Conservation (phyloP, 345 rosid species). For the Aurinia saxatilis region DNA sequence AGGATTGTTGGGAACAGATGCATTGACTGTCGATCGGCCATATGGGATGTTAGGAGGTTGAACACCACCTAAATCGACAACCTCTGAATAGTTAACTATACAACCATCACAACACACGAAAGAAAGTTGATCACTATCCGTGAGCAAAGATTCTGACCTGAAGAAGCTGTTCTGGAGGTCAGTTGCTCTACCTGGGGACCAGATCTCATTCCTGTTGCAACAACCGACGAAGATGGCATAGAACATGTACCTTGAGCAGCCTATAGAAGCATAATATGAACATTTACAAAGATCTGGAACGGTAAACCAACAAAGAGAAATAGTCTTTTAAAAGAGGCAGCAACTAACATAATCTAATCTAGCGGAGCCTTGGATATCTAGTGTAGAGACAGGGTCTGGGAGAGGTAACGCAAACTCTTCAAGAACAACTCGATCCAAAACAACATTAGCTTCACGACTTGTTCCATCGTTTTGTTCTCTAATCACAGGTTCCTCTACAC, state of each 20-base stretch:
- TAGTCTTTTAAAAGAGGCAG: neutral
- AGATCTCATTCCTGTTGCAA: neutral
- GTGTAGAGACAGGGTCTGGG: neutral
- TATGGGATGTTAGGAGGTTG: constrained; percentile 13
- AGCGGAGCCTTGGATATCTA: neutral
- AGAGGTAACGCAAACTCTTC: neutral
- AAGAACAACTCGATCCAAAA: neutral
- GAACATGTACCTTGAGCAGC: neutral
- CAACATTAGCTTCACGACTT: neutral
- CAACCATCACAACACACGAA: neutral
- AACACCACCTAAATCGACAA: neutral
- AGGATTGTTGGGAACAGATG: constrained; percentile 7
- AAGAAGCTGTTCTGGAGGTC: constrained; percentile 2
- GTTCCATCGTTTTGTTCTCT: neutral
- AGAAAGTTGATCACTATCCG: neutral
- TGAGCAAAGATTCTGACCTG: neutral
- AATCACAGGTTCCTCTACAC: neutral
- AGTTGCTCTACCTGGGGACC: neutral
- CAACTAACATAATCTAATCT: constrained; percentile 10
- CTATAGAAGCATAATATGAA: neutral
- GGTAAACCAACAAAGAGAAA: neutral
- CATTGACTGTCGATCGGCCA: neutral
- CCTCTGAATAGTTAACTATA: neutral
- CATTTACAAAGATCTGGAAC: neutral
- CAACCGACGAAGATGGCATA: neutral